Percentiles rank a stretch among this genome's conserved stretches.
Evolutionary conservation across 176 grass and related monocot genomes (phyloP).

Genomic region (Neostapfia colusana): DNA sequence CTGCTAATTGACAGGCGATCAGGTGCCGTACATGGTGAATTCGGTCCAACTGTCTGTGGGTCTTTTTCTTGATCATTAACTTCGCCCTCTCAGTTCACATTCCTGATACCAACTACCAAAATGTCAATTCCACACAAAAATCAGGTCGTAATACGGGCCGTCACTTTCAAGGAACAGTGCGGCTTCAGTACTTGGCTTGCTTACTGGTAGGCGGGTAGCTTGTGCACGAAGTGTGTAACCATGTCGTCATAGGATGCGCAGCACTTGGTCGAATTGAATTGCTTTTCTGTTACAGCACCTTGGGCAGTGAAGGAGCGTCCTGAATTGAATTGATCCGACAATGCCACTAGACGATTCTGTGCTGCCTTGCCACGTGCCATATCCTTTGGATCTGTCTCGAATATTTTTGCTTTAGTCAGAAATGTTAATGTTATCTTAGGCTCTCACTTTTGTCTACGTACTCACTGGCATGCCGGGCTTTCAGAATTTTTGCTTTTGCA

Average conservation of each 20-base stretch:
- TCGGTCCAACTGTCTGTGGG: not conserved
- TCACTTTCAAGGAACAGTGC: not conserved
- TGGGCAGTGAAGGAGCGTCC: not conserved
- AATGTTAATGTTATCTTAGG: constrained; percentile 53
- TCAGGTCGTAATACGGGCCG: not conserved
- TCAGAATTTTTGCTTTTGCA: not conserved
- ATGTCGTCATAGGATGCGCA: not conserved
- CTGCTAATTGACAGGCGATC: not conserved
- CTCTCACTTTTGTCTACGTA: constrained; percentile 33
- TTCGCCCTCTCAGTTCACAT: constrained; percentile 13
- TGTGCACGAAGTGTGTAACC: not conserved
- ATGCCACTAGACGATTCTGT: constrained; percentile 32
- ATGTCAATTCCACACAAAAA: not conserved
- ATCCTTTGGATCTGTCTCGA: constrained; percentile 34
- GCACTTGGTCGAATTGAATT: constrained; percentile 28
- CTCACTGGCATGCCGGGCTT: constrained; percentile 1
- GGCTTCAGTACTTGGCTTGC: not conserved
- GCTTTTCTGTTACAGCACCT: not conserved
- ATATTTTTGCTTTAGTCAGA: constrained; percentile 19
- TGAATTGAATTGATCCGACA: constrained; percentile 22
- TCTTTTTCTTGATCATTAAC: not conserved
- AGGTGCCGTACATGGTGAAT: not conserved
- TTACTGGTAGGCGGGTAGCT: not conserved
- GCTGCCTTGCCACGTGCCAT: constrained; percentile 26
- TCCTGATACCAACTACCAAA: not conserved